These are phyloP conservation scores for Magnolia sinica DNA, from an alignment of 164 flowering plant genomes.

Conservation along the genomic window DNA sequence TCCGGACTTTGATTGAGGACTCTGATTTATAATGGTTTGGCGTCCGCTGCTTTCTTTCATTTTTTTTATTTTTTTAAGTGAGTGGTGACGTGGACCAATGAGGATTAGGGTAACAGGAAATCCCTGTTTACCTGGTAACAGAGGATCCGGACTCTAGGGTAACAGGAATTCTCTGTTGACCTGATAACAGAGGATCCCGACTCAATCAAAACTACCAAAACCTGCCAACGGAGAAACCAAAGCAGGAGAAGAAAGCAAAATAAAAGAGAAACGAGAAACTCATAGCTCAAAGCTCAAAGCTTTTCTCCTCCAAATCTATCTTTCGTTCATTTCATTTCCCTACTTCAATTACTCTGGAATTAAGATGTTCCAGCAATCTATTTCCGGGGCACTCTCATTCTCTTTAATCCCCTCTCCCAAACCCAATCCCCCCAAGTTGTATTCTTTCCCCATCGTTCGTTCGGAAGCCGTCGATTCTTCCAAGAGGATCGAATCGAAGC, in stretches of 20 bases:
- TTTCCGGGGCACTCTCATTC: constrained; percentile 15
- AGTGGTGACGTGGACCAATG: too few species aligned
- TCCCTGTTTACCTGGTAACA: too few species aligned
- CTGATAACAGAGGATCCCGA: too few species aligned
- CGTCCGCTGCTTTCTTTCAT: too few species aligned
- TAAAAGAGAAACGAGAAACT: background rate
- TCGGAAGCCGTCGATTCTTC: constrained; percentile 22
- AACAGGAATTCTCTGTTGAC: too few species aligned
- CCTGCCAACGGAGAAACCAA: constrained; percentile 7
- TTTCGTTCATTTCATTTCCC: background rate
- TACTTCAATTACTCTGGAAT: background rate
- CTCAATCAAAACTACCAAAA: background rate
- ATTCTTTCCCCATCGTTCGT: constrained; percentile 7
- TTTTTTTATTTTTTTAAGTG: too few species aligned
- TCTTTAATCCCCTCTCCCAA: constrained; percentile 18
- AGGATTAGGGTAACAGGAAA: too few species aligned
- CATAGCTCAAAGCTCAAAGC: background rate
- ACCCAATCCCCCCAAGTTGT: constrained; percentile 9
- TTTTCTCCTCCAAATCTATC: background rate
- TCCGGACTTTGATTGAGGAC: too few species aligned
- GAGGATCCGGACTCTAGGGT: too few species aligned
- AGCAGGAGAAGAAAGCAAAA: background rate
- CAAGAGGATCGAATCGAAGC: constrained; percentile 8
- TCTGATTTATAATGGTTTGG: too few species aligned
- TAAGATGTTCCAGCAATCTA: constrained; percentile 25